Evolutionary conservation across 2,329 filamentous ascomycete species (phyloP), one percentile per base, ranked within the genome.

Genomic region (Colletotrichum sp.): DNA sequence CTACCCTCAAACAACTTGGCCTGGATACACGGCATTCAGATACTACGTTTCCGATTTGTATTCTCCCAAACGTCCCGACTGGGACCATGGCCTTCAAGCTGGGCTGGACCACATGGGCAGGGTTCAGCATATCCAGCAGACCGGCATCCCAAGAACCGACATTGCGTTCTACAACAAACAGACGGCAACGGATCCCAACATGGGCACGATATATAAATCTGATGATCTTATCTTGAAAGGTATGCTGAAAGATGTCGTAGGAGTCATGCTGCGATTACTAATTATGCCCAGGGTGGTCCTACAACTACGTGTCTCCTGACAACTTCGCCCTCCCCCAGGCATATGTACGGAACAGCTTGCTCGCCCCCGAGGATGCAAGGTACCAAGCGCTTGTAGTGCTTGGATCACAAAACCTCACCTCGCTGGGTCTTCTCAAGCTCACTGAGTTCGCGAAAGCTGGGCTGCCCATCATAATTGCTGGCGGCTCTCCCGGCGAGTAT

Each of bases 1-100:
- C 7, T 89, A 89, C 69, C 79, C 79, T 0, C 84, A 86, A 65
- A 89, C 88, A 1, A 89, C 88, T 0, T 90, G 88, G 88, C 88
- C 88, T 0, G 86, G 85, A 0, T 88, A 84, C 68, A 85, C 85
- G 1, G 82, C 87, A 0, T 89, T 89, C 72, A 73, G 68, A 8
- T 89, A 87, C 75, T 55, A 81, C 0, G 88, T 85, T 70, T 83
- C 84, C 0, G 85, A 87, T n/a, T 83, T 85, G 80, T 84, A 85
- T 73, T 81, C 81, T 6, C 80, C 79, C 0, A 81, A 84, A 8
- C 84, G 88, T 65, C 88, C 88, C 2, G 83, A 81, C 2, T 89
- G 85, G 85, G 81, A 83, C 3, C 8, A 69, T 8, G 71, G 70
- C 1, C 34, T 76, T 5, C 26, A 39, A 4, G 57, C 64, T n/a